A percentile compares a stretch with the other conserved stretches of the same genome.
Conservation (phyloP, 345 rosid genomes). For the Populus davidiana region DNA sequence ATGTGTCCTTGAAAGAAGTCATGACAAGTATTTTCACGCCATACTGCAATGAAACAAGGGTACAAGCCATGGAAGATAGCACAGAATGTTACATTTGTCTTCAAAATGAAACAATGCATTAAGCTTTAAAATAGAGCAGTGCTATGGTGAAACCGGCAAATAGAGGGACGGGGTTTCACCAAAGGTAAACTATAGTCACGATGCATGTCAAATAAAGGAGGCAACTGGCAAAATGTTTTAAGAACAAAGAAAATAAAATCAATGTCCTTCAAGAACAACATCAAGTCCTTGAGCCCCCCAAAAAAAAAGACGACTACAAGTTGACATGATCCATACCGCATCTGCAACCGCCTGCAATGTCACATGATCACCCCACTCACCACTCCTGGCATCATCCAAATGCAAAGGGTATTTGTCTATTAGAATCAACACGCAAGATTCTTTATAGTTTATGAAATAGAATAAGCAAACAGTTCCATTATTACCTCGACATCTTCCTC, state of each 20-base stretch:
- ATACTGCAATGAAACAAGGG: constrained; percentile 44
- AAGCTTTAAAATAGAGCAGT: not conserved
- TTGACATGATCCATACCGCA: constrained; percentile 35
- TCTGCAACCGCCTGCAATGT: constrained; percentile 84
- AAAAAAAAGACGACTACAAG: not conserved
- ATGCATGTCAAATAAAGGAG: not conserved
- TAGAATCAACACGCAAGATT: not conserved
- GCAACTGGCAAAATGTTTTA: not conserved
- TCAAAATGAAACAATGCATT: not conserved
- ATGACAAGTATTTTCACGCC: constrained; percentile 65
- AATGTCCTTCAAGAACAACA: not conserved
- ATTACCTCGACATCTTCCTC: constrained; percentile 67
- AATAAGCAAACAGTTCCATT: constrained; percentile 8
- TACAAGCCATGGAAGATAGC: constrained; percentile 4
- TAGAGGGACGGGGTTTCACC: not conserved
- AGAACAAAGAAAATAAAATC: not conserved
- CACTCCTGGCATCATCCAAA: constrained; percentile 45
- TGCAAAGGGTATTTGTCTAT: constrained; percentile 12
- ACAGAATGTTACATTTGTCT: not conserved
- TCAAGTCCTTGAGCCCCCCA: not conserved
- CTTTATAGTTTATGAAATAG: not conserved
- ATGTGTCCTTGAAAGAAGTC: constrained; percentile 89
- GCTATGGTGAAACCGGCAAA: not conserved
- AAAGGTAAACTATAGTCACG: not conserved
- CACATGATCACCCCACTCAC: constrained; percentile 73